Evolutionary conservation across 2,329 filamentous ascomycete species (phyloP), one percentile per base, ranked within the genome.

Genomic region (Neurospora crassa): DNA sequence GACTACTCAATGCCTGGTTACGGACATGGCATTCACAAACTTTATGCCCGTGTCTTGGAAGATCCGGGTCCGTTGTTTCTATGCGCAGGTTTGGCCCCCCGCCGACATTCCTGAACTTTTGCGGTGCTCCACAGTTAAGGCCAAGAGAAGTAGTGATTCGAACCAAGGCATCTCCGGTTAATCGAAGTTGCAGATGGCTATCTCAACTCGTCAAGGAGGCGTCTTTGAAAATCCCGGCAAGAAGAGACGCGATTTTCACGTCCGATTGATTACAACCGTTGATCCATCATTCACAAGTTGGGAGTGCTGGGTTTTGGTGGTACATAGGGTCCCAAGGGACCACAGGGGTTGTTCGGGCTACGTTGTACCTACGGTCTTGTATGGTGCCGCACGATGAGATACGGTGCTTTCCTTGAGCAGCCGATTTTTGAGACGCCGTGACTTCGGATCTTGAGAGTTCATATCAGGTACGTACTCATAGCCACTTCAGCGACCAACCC

Each of bases 101-200:
- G 47, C 29, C 20, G 7, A 8, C 47, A 29, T 63, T 34, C 53
- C 4, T 18, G 24, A 63, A 29, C 20, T 45, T 53, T 3, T 53
- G 8, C 14, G 18, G 16, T 18, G 53, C 14, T 63, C 24, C 53
- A 63, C 18, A 63, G 24, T 34, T 34, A 63, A 29, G 53, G 24
- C 24, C 53, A 63, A 59, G 24, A 59, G 18, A 24, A 29, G 53
- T 59, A 59, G 53, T 24, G 53, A 59, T 34, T 59, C 14, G 53
- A 59, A 63, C 29, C 53, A 63, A 63, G 53, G 53, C 53, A 63
- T 63, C 24, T 63, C 53, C 53, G 53, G 53, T 24, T 63, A 34
- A 63, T 63, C 53, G 53, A 63, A 63, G 53, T 63, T 63, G 53
- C 53, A 63, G 53, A 63, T 63, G 53, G 53, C 53, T 63, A 63